Evolutionary conservation across 2,329 filamentous ascomycete genomes (phyloP).

Genomic region (Didymella sp.): DNA sequence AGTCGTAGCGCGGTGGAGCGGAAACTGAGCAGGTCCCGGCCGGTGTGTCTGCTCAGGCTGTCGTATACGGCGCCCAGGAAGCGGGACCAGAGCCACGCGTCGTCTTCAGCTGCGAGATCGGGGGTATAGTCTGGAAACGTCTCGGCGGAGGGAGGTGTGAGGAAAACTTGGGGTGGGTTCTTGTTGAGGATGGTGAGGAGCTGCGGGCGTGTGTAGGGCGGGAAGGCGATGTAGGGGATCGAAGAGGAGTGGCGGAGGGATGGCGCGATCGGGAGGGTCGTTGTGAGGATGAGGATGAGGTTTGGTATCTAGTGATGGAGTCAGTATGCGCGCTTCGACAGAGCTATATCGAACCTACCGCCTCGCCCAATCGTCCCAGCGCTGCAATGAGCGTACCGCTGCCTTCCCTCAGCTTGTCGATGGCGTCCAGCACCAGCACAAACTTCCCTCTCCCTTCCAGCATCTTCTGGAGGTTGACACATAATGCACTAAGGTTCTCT

Average conservation of each 20-base stretch:
- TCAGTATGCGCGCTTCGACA: conserved; percentile 8
- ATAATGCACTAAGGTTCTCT: conserved; percentile 80
- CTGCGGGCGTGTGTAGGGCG: conserved; percentile 81
- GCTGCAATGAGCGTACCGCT: conserved; percentile 80
- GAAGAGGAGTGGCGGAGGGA: conserved; percentile 71
- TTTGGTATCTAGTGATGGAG: conserved; percentile 69
- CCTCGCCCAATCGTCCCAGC: conserved; percentile 80
- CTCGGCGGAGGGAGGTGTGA: conserved; percentile 44
- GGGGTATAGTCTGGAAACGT: conserved; percentile 56
- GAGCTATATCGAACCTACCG: conserved; percentile 60
- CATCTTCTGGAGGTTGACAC: conserved; percentile 73
- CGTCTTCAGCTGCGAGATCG: conserved; percentile 62
- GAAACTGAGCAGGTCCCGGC: conserved; percentile 78
- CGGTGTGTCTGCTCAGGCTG: conserved; percentile 79
- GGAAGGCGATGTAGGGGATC: conserved; percentile 80
- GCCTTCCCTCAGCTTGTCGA: conserved; percentile 84
- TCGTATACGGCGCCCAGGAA: conserved; percentile 89
- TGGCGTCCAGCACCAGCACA: conserved; percentile 83
- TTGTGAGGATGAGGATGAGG: conserved; percentile 78
- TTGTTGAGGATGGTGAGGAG: conserved; percentile 75
- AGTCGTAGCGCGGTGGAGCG: conserved; percentile 72
- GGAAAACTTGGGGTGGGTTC: conserved; percentile 56
- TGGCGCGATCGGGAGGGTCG: conserved; percentile 72
- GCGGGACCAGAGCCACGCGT: conserved; percentile 75
- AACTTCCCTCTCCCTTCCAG: conserved; percentile 67